Evolutionary conservation across 1,284 basidiomycete species (phyloP).

Genomic region (Irpex sp.): DNA sequence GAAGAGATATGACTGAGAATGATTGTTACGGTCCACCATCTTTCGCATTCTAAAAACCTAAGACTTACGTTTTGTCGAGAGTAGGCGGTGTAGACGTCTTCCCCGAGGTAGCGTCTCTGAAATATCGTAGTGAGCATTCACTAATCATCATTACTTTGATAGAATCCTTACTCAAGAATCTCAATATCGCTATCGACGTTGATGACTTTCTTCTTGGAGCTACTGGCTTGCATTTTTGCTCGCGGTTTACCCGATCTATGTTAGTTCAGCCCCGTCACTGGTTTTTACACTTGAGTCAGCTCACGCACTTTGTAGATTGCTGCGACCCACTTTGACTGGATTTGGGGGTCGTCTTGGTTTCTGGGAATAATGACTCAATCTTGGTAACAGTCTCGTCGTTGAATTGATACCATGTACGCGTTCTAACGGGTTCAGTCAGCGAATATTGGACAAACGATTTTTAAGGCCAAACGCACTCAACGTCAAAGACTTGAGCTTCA

Average conservation of each 20-base stretch:
- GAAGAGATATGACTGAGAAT: conserved; percentile 43
- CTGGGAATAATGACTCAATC: conserved; percentile 51
- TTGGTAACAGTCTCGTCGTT: conserved; percentile 79
- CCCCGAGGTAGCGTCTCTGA: background rate
- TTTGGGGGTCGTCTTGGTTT: background rate
- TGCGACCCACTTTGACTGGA: background rate
- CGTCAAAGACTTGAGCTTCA: conserved; percentile 83
- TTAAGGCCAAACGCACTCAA: conserved; percentile 45
- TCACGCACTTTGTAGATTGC: background rate
- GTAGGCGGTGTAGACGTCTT: background rate
- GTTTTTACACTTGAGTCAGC: background rate
- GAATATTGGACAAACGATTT: background rate
- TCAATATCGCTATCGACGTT: conserved; percentile 58
- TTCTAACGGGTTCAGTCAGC: conserved; percentile 35
- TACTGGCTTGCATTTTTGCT: conserved; percentile 18
- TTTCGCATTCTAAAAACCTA: no score
- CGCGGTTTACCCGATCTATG: conserved; percentile 2
- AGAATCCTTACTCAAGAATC: conserved; percentile 25
- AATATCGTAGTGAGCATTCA: background rate
- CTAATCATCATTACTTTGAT: no score
- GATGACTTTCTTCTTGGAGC: conserved; percentile 39
- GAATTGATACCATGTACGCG: conserved; percentile 82
- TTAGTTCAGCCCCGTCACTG: background rate
- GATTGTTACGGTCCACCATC: no score
- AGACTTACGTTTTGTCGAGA: conserved; percentile 20